A percentile compares a stretch with the other conserved stretches of the same genome.
Conservation (phyloP, 2,329 filamentous ascomycete genomes). For the Colletotrichum somersetense region DNA sequence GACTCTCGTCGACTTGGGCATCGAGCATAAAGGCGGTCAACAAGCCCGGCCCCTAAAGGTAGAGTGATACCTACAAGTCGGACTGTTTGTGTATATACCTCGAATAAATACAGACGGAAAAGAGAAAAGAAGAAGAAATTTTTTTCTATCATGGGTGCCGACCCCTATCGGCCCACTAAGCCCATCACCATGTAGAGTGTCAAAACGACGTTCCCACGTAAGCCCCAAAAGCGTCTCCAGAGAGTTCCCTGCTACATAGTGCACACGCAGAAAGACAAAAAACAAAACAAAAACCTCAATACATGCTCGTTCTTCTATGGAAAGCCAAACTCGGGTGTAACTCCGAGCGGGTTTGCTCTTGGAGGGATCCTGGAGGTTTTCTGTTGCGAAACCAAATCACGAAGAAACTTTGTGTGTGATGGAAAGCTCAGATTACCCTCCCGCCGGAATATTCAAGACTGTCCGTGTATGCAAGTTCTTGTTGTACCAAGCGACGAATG, state of each 20-base stretch:
- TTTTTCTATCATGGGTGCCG: conserved; percentile 3
- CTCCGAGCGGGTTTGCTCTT: neutral
- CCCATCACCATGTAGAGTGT: neutral
- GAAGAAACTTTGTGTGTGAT: neutral
- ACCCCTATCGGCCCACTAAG: neutral
- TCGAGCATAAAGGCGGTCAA: fast-evolving
- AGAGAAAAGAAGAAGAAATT: neutral
- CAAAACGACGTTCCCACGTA: conserved; percentile 10
- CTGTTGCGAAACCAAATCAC: neutral
- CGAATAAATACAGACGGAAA: neutral
- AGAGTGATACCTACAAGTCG: neutral
- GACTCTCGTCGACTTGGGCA: too few relatives aligned
- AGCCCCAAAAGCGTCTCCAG: conserved; percentile 27
- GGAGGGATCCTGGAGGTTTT: neutral
- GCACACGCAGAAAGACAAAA: neutral
- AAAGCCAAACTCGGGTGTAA: neutral
- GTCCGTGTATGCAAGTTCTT: conserved; percentile 16
- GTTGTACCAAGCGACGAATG: conserved; percentile 11
- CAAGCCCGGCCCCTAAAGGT: neutral
- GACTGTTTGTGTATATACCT: conserved; percentile 3
- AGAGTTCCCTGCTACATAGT: neutral
- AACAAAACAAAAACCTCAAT: neutral
- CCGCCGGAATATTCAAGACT: conserved; percentile 14
- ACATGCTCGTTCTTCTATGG: conserved; percentile 17
- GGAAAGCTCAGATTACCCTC: neutral